Base-by-base conservation (phyloP, 2,329 filamentous ascomycete genomes). In the Exophiala dermatitidis region DNA sequence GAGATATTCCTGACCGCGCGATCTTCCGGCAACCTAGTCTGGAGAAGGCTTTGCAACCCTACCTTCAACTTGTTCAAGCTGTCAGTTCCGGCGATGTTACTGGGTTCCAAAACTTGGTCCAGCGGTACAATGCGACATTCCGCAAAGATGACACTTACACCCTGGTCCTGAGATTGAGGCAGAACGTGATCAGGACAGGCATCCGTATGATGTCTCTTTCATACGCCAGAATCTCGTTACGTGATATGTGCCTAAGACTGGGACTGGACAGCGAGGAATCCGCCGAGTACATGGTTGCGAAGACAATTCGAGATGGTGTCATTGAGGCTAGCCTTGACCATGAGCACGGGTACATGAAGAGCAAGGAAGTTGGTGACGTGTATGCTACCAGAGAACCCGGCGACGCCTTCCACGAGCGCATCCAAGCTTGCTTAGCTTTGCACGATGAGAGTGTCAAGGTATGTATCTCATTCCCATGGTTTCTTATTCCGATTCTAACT, bases 391-490 rank as follows among this genome's bases (percentile, higher is more conserved):
- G 89, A 59, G 93, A 98, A 72, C 93, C 93, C 0, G 90, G 89
- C 48, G 91, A 98, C 77, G 90, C 89, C 1, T 98, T 98, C 80
- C 91, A 98, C 71, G 91, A 95, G 68, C 88, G 93, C 66, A 97
- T 98, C 64, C 81, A 83, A 62, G 93, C 93, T 41, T 95, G 93
- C 70, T 78, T 98, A 64, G 82, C 85, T 52, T 80, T 98, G 59
- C 90, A 97, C 67, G 93, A 98, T 65, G 93, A 98, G 76, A 97
- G 91, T 67, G 90, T 98, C 66, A 97, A 95, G 87, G 88, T 90
- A 78, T 67, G 75, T 48, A 10, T 10, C 26, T 10, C 5, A 50
- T 47, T 32, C 32, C 33, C 5, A 9, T 28, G 26, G 19, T 28
- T 29, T 29, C 38, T 3, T 5, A 34, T 45, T 8, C 50, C 19